Evolutionary conservation across 345 rosid genomes (phyloP), one percentile per base, ranked within the genome.

Genomic region (Brassica juncea): DNA sequence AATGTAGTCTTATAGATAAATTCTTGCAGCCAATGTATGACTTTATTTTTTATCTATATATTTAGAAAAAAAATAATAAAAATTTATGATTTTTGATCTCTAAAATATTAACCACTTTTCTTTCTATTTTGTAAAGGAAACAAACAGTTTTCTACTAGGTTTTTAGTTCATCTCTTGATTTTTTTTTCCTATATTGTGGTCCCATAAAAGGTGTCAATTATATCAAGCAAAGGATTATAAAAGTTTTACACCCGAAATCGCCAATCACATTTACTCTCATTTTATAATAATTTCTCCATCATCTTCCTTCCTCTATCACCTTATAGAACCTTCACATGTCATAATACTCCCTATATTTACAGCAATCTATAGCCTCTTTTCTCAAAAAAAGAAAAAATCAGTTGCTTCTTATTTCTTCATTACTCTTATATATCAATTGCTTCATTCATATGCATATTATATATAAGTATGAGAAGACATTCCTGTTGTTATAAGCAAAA

Each of bases 401-500:
- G 16, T 52, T 52, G 21, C 58, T 52, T 80, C 66, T 80, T 8
- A 23, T 63, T 70, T n/a, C 60, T 64, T 55, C 66, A 55, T 6
- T 27, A 54, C 21, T 47, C 27, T 11, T 12, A n/a, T 7, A 49
- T 23, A 80, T 37, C 54, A 21, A 1, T 67, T 6, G 34, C 32
- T 42, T 42, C 34, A 3, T 42, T 42, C 34, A 3, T 16, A 39
- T 66, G 2, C 25, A 64, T 31, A 63, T 58, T 15, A 32, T 14
- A 64, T 35, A 67, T 19, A 32, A 32, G 60, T 81, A 92, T 92
- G 97, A 93, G 93, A 69, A 87, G 88, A 71, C 92, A 90, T 77
- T 86, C 92, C 66, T 87, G 92, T 77, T 92, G 92, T 66, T 84
- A 79, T 81, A 88, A 87, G 81, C 93, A 90, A 88, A 90, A 89